Conservation (phyloP, 257 asterid species). For the Nicotiana tabacum region DNA sequence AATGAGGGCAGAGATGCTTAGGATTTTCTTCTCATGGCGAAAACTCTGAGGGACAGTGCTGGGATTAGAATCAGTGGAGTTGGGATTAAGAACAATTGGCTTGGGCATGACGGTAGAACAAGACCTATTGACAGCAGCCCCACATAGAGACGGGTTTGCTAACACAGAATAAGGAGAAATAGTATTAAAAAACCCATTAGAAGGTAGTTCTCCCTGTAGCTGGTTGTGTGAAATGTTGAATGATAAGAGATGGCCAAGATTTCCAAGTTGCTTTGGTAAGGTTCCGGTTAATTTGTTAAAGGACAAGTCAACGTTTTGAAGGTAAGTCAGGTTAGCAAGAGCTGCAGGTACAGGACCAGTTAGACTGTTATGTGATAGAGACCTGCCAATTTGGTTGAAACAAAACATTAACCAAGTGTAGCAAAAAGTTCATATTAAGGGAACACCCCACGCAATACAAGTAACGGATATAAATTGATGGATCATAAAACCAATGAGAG, state of each 20-base stretch:
- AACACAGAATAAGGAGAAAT: constrained; percentile 61
- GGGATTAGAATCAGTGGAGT: constrained; percentile 57
- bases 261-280: constrained; percentile 64
- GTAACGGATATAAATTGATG: not conserved
- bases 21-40: constrained; percentile 63
- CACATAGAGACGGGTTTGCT: constrained; percentile 76
- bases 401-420: constrained; percentile 5
- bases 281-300: constrained; percentile 69
- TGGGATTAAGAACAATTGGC: constrained; percentile 87
- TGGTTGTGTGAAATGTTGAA: constrained; percentile 88
- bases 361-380: constrained; percentile 55
- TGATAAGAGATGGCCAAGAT: constrained; percentile 57
- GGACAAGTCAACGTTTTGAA: constrained; percentile 59
- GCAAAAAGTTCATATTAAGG: not conserved
- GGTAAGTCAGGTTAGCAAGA: constrained; percentile 50
- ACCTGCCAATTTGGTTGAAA: constrained; percentile 39
- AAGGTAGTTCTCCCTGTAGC: constrained; percentile 72
- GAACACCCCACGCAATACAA: not conserved
- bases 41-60: constrained; percentile 37
- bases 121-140: constrained; percentile 54
- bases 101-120: constrained; percentile 75
- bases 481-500: not conserved
- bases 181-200: constrained; percentile 72
- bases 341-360: constrained; percentile 57
- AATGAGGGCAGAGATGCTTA: constrained; percentile 77